phyloP scores from a whole-genome alignment of 768 basidiomycete genomes.

The Vishniacozyma victoriae region DNA sequence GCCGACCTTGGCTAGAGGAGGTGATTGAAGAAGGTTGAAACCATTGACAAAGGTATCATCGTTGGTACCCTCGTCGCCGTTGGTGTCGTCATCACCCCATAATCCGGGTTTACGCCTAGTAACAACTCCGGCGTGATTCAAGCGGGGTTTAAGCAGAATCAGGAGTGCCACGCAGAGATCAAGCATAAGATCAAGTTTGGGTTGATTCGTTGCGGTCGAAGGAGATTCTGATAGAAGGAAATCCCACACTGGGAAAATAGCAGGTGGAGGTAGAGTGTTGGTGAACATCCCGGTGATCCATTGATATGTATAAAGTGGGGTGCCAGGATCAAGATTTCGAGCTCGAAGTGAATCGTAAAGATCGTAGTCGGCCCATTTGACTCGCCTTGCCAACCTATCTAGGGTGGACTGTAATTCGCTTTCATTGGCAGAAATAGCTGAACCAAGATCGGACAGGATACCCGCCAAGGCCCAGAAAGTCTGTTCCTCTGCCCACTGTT shows the following conservation, averaged over 20 bases:
- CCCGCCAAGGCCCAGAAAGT: slow-evolving; percentile 33
- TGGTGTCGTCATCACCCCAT: slow-evolving; percentile 25
- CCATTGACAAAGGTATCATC: slow-evolving; percentile 21
- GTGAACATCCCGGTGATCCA: slow-evolving; percentile 33
- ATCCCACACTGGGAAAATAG: slow-evolving; percentile 35
- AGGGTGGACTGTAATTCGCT: not conserved
- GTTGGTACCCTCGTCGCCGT: slow-evolving; percentile 12
- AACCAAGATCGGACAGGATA: slow-evolving; percentile 31
- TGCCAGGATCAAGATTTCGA: slow-evolving; percentile 26
- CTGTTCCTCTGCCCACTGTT: slow-evolving; percentile 28
- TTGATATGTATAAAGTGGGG: slow-evolving; percentile 29
- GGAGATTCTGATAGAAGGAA: slow-evolving; percentile 30
- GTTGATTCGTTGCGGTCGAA: slow-evolving; percentile 5
- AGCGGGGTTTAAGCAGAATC: slow-evolving; percentile 17
- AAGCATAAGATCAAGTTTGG: slow-evolving; percentile 34
- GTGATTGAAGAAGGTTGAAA: slow-evolving; percentile 22
- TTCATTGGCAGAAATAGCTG: slow-evolving; percentile 5
- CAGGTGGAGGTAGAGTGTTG: slow-evolving; percentile 12
- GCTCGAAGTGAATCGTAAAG: slow-evolving; percentile 10
- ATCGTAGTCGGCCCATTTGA: slow-evolving; percentile 34
- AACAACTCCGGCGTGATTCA: not conserved
- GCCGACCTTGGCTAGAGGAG: slow-evolving; percentile 31
- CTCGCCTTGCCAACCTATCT: slow-evolving; percentile 7
- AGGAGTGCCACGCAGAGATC: slow-evolving; percentile 41
- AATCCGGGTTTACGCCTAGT: slow-evolving; percentile 12